Conservation (phyloP, 306 rosid species). For the Hippophae tibetana region DNA sequence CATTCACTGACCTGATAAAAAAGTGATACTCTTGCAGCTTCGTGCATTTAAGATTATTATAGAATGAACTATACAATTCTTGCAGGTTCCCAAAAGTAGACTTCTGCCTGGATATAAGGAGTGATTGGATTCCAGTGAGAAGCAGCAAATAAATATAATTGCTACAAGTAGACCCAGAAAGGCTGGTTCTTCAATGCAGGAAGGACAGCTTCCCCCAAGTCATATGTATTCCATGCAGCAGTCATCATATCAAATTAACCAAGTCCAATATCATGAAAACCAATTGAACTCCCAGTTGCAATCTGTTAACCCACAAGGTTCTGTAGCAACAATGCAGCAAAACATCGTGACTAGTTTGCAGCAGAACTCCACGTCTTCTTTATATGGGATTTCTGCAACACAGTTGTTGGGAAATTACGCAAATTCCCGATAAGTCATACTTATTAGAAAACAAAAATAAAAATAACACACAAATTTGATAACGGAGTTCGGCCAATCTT, state of each 20-base stretch:
- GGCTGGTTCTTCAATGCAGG: constrained; percentile 35
- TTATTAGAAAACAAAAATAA: no score
- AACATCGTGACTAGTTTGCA: constrained; percentile 47
- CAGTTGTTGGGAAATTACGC: no score
- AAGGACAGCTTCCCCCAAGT: constrained; percentile 59
- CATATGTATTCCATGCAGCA: constrained; percentile 65
- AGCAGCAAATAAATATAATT: constrained; percentile 35
- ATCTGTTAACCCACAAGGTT: constrained; percentile 46
- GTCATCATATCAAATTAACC: constrained; percentile 51
- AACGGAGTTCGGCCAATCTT: no score
- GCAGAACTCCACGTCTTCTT: constrained; percentile 48
- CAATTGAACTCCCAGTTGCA: constrained; percentile 68
- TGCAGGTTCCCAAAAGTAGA: constrained; percentile 38
- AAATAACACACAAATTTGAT: no score
- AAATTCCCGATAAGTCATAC: no score
- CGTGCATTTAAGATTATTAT: constrained; percentile 36
- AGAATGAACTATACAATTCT: constrained; percentile 38
- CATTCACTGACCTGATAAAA: constrained; percentile 1
- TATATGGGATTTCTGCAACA: constrained; percentile 42
- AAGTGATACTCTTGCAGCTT: constrained; percentile 27
- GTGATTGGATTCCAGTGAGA: constrained; percentile 43
- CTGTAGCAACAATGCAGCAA: constrained; percentile 45
- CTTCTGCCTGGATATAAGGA: constrained; percentile 26
- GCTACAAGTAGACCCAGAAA: constrained; percentile 42
- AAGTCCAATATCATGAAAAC: constrained; percentile 62